phyloP scores from a whole-genome alignment of 306 rosid species.

The Dalbergia cultrata region DNA sequence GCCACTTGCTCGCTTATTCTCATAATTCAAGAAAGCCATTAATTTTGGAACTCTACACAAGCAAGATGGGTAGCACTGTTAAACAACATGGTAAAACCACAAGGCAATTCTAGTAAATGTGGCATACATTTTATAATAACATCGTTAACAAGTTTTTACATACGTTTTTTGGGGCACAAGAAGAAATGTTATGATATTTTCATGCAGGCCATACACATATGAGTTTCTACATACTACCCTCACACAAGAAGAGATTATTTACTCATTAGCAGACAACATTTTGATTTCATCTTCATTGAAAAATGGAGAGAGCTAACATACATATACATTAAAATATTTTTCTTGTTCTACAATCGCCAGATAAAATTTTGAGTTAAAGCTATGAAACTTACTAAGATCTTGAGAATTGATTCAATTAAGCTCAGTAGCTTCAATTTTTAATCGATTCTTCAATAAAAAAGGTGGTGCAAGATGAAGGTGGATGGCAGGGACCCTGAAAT shows the following conservation, averaged over 20 bases:
- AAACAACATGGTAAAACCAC: slow-evolving; percentile 2
- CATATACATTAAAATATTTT: not conserved
- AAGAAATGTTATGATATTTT: not conserved
- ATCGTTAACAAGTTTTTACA: slow-evolving; percentile 16
- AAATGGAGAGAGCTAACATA: not conserved
- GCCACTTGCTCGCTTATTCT: slow-evolving; percentile 42
- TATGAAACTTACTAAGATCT: slow-evolving; percentile 47
- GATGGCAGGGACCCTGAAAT: slow-evolving; percentile 14
- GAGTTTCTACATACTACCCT: slow-evolving; percentile 13
- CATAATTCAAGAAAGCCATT: slow-evolving; percentile 52
- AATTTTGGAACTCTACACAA: slow-evolving; percentile 32
- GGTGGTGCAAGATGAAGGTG: slow-evolving; percentile 34
- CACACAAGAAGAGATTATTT: slow-evolving; percentile 30
- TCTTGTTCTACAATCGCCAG: slow-evolving; percentile 7
- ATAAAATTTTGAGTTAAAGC: not conserved
- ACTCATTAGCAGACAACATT: slow-evolving; percentile 1
- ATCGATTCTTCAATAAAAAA: slow-evolving; percentile 18
- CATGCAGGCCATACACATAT: not conserved
- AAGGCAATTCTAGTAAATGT: not conserved
- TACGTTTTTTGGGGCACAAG: not conserved
- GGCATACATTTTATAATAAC: not conserved
- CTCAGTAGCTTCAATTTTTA: slow-evolving; percentile 1
- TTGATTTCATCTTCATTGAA: slow-evolving; percentile 25
- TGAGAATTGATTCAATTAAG: slow-evolving; percentile 20
- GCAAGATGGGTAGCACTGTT: slow-evolving; percentile 25